These are phyloP conservation scores for Flaveria robusta DNA, from an alignment of 129 eudicot genomes.

Conservation along the genomic window DNA sequence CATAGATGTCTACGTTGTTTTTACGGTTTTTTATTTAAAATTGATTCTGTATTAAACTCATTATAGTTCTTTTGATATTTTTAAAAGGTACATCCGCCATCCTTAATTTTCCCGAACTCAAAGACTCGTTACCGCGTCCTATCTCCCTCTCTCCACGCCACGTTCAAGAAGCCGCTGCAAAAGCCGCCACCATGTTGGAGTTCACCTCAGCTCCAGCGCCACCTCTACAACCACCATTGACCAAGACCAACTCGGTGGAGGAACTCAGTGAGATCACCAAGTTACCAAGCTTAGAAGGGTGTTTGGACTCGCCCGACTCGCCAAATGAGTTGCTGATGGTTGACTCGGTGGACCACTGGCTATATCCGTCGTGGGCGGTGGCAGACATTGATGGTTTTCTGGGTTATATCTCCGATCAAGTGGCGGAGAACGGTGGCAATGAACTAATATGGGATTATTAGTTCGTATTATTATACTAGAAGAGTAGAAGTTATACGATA, in stretches of 20 bases:
- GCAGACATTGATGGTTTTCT: constrained; percentile 44
- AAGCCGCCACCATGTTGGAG: constrained; percentile 35
- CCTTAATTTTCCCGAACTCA: constrained; percentile 41
- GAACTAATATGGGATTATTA: constrained; percentile 27
- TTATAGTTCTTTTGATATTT: background rate
- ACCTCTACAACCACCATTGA: constrained; percentile 18
- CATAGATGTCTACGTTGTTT: too few species aligned
- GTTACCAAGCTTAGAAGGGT: constrained; percentile 66
- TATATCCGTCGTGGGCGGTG: constrained; percentile 62
- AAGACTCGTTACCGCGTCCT: constrained; percentile 40
- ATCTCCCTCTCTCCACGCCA: constrained; percentile 37
- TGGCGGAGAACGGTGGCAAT: constrained; percentile 27
- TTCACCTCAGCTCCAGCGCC: background rate
- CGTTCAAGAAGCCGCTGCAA: constrained; percentile 42
- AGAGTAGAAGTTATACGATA: constrained; percentile 19
- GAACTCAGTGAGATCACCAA: constrained; percentile 76
- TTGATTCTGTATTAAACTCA: too few species aligned
- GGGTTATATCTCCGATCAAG: constrained; percentile 46
- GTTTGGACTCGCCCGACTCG: constrained; percentile 49
- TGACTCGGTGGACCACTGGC: constrained; percentile 64
- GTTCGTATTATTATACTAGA: background rate
- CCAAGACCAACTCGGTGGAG: constrained; percentile 25
- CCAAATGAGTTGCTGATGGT: constrained; percentile 49
- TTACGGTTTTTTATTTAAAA: too few species aligned
- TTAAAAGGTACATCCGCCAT: constrained; percentile 29